Evolutionary conservation across 2,329 filamentous ascomycete genomes (phyloP), one percentile per base, ranked within the genome.

Genomic region (Leptographium procerum): DNA sequence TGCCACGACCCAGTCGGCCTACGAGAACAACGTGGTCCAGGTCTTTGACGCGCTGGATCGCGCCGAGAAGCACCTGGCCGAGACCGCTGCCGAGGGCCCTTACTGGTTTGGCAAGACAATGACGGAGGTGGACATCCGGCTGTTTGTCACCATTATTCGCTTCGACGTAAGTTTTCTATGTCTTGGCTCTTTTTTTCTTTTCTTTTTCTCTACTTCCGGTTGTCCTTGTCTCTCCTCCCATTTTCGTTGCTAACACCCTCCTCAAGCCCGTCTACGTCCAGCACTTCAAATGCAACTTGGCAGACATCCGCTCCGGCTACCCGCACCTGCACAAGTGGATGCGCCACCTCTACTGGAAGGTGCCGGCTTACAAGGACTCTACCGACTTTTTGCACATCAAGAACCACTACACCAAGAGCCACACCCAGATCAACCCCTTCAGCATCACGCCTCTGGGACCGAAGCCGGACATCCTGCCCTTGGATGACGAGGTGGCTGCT

Each of bases 311-410:
- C 48, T 86, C 82, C 9, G 90, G 90, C 2, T 96, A 94, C 69
- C 91, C 91, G 31, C 76, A 79, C 55, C 74, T 95, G 60, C 89
- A 96, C 75, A 76, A 74, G 60, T 96, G 91, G 91, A 72, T 96
- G 73, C 80, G 88, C 58, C 80, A 86, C 67, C 74, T 95, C 65
- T 96, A 96, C 75, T 96, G 91, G 91, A 86, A 86, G 64, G 70
- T 84, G 28, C 77, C 84, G 0, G 90, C 89, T 2, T 96, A 95
- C 74, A 76, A 77, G 62, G 82, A 88, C 56, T 94, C 91, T 61
- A 95, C 91, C 26, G 82, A 96, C 71, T 96, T 95, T 70, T 83
- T 95, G 71, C 94, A 99, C 74, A 97, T 97, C 76, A 96, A 95
- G 82, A 87, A 77, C 70, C 83, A 86, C 69, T 83, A 82, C 69